A percentile compares a stretch with the other conserved stretches of the same genome.
phyloP scores from a whole-genome alignment of 108 stramenopile genomes.

The Pseudonitzschia multiseries region DNA sequence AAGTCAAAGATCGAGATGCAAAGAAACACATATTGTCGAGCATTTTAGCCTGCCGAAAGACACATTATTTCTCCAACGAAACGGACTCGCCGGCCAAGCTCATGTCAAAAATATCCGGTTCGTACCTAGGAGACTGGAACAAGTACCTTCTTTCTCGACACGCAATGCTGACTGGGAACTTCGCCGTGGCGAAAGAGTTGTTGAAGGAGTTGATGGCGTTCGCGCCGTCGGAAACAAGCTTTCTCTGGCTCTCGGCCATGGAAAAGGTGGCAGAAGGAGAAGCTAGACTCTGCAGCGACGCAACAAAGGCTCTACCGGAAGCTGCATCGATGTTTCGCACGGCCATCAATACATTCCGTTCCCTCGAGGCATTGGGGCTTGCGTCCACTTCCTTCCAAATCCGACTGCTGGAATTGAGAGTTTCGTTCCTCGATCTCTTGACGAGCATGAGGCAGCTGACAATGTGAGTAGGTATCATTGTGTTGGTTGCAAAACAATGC shows the following conservation, averaged over 20 bases:
- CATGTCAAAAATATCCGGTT: neutral
- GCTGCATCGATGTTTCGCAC: constrained; percentile 23
- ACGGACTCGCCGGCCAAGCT: neutral
- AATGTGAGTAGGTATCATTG: neutral
- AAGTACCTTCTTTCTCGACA: constrained; percentile 37
- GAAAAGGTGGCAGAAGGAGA: constrained; percentile 40
- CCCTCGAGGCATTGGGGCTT: constrained; percentile 2
- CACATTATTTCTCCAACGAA: constrained; percentile 26
- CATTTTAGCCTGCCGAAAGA: constrained; percentile 35
- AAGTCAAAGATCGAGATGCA: neutral
- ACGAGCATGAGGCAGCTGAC: constrained; percentile 36
- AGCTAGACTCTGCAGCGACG: constrained; percentile 18
- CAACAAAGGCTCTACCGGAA: constrained; percentile 37
- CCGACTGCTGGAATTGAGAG: constrained; percentile 33
- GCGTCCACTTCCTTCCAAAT: constrained; percentile 35
- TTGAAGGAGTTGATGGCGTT: constrained; percentile 16
- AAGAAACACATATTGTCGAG: constrained; percentile 27
- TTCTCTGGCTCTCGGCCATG: constrained; percentile 41
- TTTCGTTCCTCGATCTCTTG: constrained; percentile 45
- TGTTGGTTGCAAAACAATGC: neutral
- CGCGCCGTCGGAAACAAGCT: constrained; percentile 32
- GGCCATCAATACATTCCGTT: constrained; percentile 23
- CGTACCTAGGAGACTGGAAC: constrained; percentile 24
- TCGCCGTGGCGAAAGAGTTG: constrained; percentile 19
- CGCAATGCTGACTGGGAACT: constrained; percentile 40